These are phyloP conservation scores for Trichoderma citrinoviride DNA, from an alignment of 2,329 filamentous ascomycete genomes.

Conservation along the genomic window DNA sequence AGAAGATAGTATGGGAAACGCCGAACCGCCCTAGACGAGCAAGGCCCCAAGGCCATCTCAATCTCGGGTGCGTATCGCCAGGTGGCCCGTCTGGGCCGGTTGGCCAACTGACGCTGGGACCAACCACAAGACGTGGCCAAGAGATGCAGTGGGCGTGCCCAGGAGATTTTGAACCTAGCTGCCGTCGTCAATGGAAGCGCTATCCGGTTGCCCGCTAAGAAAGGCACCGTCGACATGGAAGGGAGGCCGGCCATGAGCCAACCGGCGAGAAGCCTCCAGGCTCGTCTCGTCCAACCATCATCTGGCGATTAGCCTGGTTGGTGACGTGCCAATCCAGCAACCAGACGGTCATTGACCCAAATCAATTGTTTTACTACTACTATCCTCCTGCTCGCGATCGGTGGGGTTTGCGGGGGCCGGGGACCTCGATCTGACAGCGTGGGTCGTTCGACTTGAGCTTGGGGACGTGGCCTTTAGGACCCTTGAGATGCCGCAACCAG, in stretches of 20 bases:
- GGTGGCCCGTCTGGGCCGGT: not conserved
- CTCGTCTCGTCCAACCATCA: not conserved
- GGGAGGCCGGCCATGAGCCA: not conserved
- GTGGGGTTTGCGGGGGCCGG: slow-evolving; percentile 15
- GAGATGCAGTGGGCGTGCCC: not conserved
- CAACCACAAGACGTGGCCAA: slow-evolving; percentile 2
- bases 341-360: not conserved
- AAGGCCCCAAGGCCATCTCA: not conserved
- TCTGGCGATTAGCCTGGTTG: not conserved
- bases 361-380: not conserved
- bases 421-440: slow-evolving; percentile 18
- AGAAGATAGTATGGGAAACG: too few species aligned
- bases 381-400: not conserved
- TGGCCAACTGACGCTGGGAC: not conserved
- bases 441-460: not conserved
- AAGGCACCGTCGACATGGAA: not conserved
- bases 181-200: not conserved
- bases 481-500: not conserved
- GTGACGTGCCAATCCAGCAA: slow-evolving; percentile 6
- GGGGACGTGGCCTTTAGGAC: not conserved
- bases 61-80: not conserved
- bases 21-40: too few species aligned
- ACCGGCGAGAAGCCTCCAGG: slow-evolving; percentile 5
- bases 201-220: not conserved
- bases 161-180: not conserved